A percentile compares a stretch with the other conserved stretches of the same genome.
These are phyloP conservation scores for Stephania cephalantha DNA, from an alignment of 164 flowering plant genomes.

Conservation along the genomic window DNA sequence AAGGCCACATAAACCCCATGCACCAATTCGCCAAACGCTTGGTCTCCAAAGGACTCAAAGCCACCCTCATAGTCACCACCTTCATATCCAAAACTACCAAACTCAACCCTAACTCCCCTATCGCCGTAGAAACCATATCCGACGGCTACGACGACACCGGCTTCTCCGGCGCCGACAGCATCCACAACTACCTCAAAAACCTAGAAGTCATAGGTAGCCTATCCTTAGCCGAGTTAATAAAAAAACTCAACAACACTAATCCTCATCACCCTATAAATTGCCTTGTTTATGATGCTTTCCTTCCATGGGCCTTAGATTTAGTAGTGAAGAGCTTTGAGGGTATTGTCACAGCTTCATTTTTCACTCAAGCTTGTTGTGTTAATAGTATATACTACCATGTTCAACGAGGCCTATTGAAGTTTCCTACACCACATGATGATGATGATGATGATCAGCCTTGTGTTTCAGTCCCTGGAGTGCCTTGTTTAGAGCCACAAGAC, in stretches of 20 bases:
- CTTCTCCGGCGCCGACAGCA: neutral
- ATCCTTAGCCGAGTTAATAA: slow-evolving; percentile 9
- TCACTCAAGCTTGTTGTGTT: slow-evolving; percentile 16
- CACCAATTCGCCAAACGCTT: neutral
- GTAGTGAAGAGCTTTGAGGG: slow-evolving; percentile 5
- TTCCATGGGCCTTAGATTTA: slow-evolving; percentile 12
- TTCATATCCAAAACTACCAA: neutral
- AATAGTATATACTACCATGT: slow-evolving; percentile 10
- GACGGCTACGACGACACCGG: slow-evolving; percentile 20
- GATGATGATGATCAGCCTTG: too few relatives aligned
- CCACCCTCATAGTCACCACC: neutral
- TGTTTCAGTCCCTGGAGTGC: slow-evolving; percentile 17
- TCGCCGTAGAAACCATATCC: slow-evolving; percentile 10
- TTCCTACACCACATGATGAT: slow-evolving; percentile 6
- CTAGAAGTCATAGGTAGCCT: slow-evolving; percentile 1
- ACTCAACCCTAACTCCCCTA: neutral
- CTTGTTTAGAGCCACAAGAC: slow-evolving; percentile 10
- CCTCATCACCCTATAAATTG: slow-evolving; percentile 1
- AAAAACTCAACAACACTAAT: neutral
- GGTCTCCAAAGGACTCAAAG: neutral
- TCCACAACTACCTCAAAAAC: neutral
- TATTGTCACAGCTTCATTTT: slow-evolving; percentile 10
- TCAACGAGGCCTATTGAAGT: neutral
- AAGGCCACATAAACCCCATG: neutral
- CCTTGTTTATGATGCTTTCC: neutral